A percentile compares a stretch with the other conserved stretches of the same genome.
Conservation (phyloP, 2,329 filamentous ascomycete species). For the Pseudogymnoascus sp. region DNA sequence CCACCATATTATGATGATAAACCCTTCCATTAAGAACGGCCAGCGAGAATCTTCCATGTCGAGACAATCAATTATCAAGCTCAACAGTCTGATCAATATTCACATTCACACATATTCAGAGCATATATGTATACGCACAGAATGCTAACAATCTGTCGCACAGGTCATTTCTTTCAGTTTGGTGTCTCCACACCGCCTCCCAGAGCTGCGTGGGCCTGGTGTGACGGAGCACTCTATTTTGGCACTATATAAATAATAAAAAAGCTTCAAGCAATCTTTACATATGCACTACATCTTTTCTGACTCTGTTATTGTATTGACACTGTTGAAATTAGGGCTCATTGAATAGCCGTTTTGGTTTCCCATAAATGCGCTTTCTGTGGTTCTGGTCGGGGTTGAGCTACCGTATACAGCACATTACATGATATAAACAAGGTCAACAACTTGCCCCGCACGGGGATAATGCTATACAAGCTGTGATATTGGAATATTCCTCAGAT, state of each 20-base stretch:
- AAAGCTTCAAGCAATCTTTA: not conserved
- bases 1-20: slow-evolving; percentile 43
- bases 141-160: slow-evolving; percentile 2
- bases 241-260: not conserved
- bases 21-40: slow-evolving; percentile 55
- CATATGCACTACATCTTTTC: too few relatives aligned
- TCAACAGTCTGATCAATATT: slow-evolving; percentile 50
- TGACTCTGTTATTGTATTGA: not conserved
- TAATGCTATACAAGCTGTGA: not conserved
- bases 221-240: not conserved
- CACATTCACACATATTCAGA: not conserved
- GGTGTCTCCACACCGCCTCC: not conserved
- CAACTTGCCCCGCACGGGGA: slow-evolving; percentile 3
- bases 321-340: not conserved
- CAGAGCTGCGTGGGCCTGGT: not conserved
- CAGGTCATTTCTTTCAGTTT: not conserved
- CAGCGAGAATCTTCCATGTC: slow-evolving; percentile 53
- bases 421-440: slow-evolving; percentile 3
- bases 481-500: not conserved
- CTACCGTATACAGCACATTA: not conserved
- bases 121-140: not conserved
- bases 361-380: not conserved
- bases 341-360: not conserved
- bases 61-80: slow-evolving; percentile 50
- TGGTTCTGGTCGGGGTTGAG: not conserved